These are phyloP conservation scores for Kwoniella dendrophila DNA, from an alignment of 768 basidiomycete genomes.

Conservation along the genomic window DNA sequence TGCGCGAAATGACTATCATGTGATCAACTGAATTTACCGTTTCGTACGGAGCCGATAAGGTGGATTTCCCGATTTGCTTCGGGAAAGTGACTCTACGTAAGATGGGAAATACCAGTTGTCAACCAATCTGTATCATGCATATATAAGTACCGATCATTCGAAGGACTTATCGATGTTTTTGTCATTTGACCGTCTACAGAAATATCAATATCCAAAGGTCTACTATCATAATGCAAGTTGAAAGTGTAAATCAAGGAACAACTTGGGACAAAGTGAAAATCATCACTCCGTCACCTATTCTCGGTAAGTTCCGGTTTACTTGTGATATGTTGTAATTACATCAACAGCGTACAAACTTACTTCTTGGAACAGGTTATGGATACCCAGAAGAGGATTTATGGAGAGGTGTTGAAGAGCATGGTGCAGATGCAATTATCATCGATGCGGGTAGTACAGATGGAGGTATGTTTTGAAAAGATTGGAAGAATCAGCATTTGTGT, in stretches of 20 bases:
- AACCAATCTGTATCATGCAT: neutral
- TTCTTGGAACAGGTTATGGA: neutral
- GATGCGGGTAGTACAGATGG: slow-evolving; percentile 9
- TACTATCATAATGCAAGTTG: neutral
- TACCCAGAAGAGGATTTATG: slow-evolving; percentile 13
- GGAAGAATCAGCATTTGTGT: neutral
- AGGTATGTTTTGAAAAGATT: neutral
- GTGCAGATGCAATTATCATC: slow-evolving; percentile 11
- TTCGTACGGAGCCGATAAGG: neutral
- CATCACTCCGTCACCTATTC: neutral
- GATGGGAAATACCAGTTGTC: neutral
- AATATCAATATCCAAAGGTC: neutral
- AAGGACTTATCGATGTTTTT: too few species aligned
- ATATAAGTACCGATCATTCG: too few species aligned
- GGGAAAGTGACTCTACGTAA: neutral
- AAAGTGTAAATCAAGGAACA: neutral
- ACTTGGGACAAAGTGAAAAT: neutral
- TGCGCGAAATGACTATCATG: too few species aligned
- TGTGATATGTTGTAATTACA: too few species aligned
- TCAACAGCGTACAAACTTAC: neutral
- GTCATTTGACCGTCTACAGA: too few species aligned
- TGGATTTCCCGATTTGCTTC: neutral
- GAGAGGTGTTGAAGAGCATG: slow-evolving; percentile 8
- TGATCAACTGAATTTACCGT: neutral
- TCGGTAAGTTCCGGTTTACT: neutral